phyloP scores from a whole-genome alignment of 768 basidiomycete species.

The Xerocomellus amylosporus region DNA sequence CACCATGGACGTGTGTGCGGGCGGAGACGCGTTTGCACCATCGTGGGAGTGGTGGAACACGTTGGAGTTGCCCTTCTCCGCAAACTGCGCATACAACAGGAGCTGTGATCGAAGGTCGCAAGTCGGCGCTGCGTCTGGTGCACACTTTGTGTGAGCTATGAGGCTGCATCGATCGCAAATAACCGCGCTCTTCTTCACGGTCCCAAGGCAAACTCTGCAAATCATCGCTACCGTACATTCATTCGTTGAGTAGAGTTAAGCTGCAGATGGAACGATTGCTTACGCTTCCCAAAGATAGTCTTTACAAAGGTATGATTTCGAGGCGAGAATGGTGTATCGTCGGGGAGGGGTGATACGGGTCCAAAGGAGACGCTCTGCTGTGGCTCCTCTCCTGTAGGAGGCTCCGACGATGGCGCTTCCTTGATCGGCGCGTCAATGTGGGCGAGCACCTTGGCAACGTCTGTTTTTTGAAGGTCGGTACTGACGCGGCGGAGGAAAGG shows the following conservation, averaged over 20 bases:
- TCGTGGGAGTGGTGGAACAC: conserved; percentile 55
- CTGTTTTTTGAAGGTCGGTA: conserved; percentile 75
- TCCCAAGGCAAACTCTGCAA: conserved; percentile 78
- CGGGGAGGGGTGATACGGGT: conserved; percentile 28
- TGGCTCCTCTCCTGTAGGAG: conserved; percentile 41
- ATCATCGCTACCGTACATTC: conserved; percentile 59
- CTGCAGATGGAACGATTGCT: conserved; percentile 30
- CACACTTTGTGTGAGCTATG: conserved; percentile 81
- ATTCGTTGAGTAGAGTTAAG: conserved; percentile 7
- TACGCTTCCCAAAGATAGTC: conserved; percentile 90
- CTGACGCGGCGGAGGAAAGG: conserved; percentile 93
- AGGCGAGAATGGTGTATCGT: conserved; percentile 48
- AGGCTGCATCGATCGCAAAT: conserved; percentile 89
- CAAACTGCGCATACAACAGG: conserved; percentile 74
- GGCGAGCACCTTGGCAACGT: conserved; percentile 54
- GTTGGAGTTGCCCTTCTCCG: conserved; percentile 62
- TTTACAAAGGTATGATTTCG: conserved; percentile 84
- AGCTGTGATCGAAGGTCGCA: conserved; percentile 82
- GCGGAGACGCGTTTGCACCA: conserved; percentile 24
- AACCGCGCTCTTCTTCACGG: conserved; percentile 83
- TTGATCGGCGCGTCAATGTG: conserved; percentile 32
- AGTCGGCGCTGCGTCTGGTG: conserved; percentile 67
- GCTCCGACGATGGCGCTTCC: conserved; percentile 45
- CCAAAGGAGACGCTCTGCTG: conserved; percentile 39
- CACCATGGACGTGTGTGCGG: conserved; percentile 29